A percentile compares a stretch with the other conserved stretches of the same genome.
Evolutionary conservation across 2,329 filamentous ascomycete species (phyloP).

Genomic region (Penicillium sp.): DNA sequence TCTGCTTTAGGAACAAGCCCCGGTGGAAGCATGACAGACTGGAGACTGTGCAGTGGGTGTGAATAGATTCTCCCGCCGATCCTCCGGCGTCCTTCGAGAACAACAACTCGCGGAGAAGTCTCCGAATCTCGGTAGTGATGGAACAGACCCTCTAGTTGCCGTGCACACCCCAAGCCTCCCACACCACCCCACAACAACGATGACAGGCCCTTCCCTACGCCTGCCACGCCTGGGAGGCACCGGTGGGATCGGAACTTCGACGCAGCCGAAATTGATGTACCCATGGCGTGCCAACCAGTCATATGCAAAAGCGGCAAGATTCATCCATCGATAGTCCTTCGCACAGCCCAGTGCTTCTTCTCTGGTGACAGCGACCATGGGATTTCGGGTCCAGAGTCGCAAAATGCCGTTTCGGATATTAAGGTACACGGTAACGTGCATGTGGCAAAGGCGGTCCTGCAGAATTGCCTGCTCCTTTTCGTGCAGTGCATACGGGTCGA

Average conservation of each 20-base stretch:
- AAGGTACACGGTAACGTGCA: slow-evolving; percentile 89
- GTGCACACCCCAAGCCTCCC: slow-evolving; percentile 83
- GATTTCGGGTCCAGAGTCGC: slow-evolving; percentile 81
- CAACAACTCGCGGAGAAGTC: slow-evolving; percentile 62
- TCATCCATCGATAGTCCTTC: slow-evolving; percentile 81
- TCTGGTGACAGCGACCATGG: slow-evolving; percentile 71
- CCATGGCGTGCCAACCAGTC: slow-evolving; percentile 87
- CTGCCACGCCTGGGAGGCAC: slow-evolving; percentile 39
- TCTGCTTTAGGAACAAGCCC: slow-evolving; percentile 72
- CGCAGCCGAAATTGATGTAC: slow-evolving; percentile 95
- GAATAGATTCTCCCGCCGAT: slow-evolving; percentile 94
- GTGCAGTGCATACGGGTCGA: slow-evolving; percentile 86
- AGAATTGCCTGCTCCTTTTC: slow-evolving; percentile 76
- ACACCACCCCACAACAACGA: slow-evolving; percentile 93
- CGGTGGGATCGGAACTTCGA: slow-evolving; percentile 58
- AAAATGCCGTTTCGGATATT: slow-evolving; percentile 95
- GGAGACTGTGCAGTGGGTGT: slow-evolving; percentile 60
- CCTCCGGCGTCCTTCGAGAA: slow-evolving; percentile 80
- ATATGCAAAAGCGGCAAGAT: slow-evolving; percentile 79
- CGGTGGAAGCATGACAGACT: slow-evolving; percentile 48
- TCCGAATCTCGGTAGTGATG: slow-evolving; percentile 69
- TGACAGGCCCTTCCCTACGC: slow-evolving; percentile 58
- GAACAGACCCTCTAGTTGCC: slow-evolving; percentile 83
- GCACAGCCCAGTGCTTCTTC: slow-evolving; percentile 89
- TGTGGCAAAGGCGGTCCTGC: slow-evolving; percentile 72